These are phyloP conservation scores for Trifolium repens DNA, from an alignment of 306 rosid species.

Conservation along the genomic window DNA sequence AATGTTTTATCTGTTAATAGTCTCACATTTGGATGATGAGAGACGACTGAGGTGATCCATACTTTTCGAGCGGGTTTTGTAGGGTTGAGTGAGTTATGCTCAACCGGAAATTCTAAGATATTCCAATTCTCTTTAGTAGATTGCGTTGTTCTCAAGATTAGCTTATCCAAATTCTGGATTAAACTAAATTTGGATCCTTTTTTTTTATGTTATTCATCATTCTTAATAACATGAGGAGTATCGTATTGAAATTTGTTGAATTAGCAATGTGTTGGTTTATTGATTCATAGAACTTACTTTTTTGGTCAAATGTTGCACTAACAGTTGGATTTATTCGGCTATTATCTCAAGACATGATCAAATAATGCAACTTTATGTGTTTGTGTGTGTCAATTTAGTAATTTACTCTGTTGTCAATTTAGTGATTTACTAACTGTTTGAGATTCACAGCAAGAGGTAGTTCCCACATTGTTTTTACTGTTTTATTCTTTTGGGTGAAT, in stretches of 20 bases:
- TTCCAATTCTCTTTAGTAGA: not conserved
- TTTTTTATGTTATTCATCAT: not conserved
- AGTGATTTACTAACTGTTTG: not conserved
- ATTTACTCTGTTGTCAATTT: too few species aligned
- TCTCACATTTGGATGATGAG: too few species aligned
- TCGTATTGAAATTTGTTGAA: conserved; percentile 3
- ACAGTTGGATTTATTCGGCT: not conserved
- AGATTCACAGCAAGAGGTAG: not conserved
- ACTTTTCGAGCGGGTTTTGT: too few species aligned
- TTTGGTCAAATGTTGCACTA: conserved; percentile 3
- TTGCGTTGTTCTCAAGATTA: conserved; percentile 15
- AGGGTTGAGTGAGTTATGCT: too few species aligned
- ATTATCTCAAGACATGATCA: conserved; percentile 5
- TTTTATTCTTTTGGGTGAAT: conserved; percentile 18
- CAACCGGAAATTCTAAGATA: not conserved
- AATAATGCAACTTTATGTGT: not conserved
- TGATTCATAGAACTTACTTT: conserved; percentile 13
- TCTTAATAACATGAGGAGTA: not conserved
- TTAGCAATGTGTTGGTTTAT: conserved; percentile 10
- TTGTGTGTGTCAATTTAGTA: too few species aligned
- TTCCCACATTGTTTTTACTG: conserved; percentile 23
- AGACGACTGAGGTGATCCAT: too few species aligned
- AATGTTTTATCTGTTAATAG: not conserved
- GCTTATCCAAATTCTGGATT: conserved; percentile 5
- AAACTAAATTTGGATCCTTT: not conserved